Percentiles rank a stretch among this genome's conserved stretches.
These are phyloP conservation scores for Dioscorea cayenensis DNA, from an alignment of 116 monocot species.

Conservation along the genomic window DNA sequence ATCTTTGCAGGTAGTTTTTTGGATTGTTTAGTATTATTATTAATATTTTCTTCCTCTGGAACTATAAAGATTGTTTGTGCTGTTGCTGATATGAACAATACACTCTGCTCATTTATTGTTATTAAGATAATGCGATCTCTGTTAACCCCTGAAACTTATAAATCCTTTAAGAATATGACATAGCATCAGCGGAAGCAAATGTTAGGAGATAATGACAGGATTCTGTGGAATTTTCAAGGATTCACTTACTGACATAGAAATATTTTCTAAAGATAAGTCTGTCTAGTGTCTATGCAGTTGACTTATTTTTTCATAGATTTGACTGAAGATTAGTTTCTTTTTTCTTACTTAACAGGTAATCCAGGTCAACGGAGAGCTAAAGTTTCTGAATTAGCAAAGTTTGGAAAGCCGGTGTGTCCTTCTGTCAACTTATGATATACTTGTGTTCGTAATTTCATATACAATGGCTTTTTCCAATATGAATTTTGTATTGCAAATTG, in stretches of 20 bases:
- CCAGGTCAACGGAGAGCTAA: slow-evolving; percentile 63
- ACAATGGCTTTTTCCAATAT: too few relatives aligned
- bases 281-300: neutral
- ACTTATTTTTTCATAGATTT: neutral
- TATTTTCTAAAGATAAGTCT: too few relatives aligned
- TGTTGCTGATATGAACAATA: too few relatives aligned
- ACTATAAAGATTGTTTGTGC: neutral
- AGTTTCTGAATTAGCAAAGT: slow-evolving; percentile 52
- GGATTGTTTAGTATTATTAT: neutral
- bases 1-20: slow-evolving; percentile 53
- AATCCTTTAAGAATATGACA: neutral
- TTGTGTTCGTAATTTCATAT: too few relatives aligned
- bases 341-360: slow-evolving; percentile 27
- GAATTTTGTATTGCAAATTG: too few relatives aligned
- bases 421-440: too few relatives aligned
- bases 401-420: slow-evolving; percentile 59
- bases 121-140: neutral
- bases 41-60: neutral
- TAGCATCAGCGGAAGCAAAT: neutral
- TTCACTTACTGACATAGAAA: neutral
- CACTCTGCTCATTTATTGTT: too few relatives aligned
- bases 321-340: neutral
- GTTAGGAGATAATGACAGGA: neutral
- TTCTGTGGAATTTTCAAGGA: neutral
- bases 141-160: neutral